These are phyloP conservation scores for Pseudopithomyces maydicus DNA, from an alignment of 2,329 filamentous ascomycete genomes.

Conservation along the genomic window DNA sequence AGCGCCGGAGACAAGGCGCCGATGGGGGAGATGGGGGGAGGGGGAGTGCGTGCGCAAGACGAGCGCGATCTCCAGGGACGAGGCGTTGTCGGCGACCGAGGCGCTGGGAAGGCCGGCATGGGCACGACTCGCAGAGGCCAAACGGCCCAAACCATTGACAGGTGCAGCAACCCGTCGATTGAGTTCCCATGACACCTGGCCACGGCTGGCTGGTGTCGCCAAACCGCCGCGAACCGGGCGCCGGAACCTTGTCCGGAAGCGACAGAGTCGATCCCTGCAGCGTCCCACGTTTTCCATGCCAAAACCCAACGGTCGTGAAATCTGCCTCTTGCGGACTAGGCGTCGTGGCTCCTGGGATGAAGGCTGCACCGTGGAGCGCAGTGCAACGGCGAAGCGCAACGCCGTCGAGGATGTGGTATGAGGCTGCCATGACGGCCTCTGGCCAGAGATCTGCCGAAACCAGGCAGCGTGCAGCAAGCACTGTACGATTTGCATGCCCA, in stretches of 20 bases:
- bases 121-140: background rate
- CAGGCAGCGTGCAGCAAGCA: background rate
- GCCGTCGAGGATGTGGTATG: background rate
- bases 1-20: background rate
- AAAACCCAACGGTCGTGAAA: slow-evolving; percentile 6
- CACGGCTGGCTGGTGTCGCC: background rate
- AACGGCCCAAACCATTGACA: background rate
- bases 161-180: background rate
- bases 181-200: background rate
- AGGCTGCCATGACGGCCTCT: background rate
- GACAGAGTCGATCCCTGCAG: slow-evolving; percentile 6
- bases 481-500: background rate
- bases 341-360: background rate
- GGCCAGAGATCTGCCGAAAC: background rate
- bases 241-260: background rate
- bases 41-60: background rate
- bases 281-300: background rate
- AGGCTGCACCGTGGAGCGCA: background rate
- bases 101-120: background rate
- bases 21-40: background rate
- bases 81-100: background rate
- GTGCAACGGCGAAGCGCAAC: background rate
- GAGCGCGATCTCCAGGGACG: slow-evolving; percentile 1
- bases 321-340: slow-evolving; percentile 4
- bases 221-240: background rate